Evolutionary conservation across 768 basidiomycete genomes (phyloP), one percentile per base, ranked within the genome.

Genomic region (Macrolepiota dolichaula): DNA sequence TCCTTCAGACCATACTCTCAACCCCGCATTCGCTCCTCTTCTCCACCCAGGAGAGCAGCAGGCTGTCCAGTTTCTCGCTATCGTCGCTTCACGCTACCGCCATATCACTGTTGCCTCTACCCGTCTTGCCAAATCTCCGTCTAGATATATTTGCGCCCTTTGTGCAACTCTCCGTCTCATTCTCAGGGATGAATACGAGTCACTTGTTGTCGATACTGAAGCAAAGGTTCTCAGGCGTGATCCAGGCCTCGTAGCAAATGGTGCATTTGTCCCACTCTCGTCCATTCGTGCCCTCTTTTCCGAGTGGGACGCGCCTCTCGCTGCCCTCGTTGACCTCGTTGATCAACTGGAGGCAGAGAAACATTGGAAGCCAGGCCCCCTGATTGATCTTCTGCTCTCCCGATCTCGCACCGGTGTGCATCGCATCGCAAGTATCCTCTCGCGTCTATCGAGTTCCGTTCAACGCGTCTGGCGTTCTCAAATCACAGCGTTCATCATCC

Each of bases 1-100:
- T 73, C 80, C 85, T 17, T 67, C 73, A 25, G 86, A 84, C 59
- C 77, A 85, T 61, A 75, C 74, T 35, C 69, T 91, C 44, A 81
- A 86, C 68, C 84, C 89, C 4, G 81, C 86, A 0, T 88, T 94
- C 67, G 61, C 72, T 5, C 79, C 85, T 3, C 84, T 94, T 15
- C 83, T 97, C 2, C 94, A 97, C 68, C 94, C 94, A 2, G 94
- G 94, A 10, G 94, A 96, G 69, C 82, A 87, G 56, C 85, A 94
- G 71, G 89, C 87, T 64, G 81, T 96, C n/a, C 88, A 93, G 68
- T 81, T 85, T 10, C 83, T 97, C 2, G 90, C 85, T 9, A 79
- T 81, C 51, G 84, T 96, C 52, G 94, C 91, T 1, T 81, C 78
- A 55, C 84, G 88, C 25, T 96, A 94, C 73, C 79, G 84, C 62